Evolutionary conservation across 768 basidiomycete species (phyloP), one percentile per base, ranked within the genome.

Genomic region (Tricholoma flavovirens): DNA sequence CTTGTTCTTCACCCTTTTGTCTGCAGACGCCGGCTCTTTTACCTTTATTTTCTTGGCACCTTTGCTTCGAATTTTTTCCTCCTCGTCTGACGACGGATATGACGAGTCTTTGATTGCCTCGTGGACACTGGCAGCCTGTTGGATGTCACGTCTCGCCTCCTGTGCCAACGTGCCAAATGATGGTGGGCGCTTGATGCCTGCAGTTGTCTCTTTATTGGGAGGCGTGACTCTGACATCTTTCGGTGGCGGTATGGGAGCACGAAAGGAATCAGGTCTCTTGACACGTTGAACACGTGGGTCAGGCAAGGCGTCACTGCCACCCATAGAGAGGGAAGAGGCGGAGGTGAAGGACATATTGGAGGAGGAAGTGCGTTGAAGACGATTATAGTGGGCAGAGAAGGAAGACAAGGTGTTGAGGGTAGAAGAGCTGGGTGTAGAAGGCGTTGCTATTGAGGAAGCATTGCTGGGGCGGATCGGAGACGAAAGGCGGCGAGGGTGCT

Each of bases 61-160:
- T 59, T 75, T 75, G 38, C 75, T 77, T 35, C 87, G 79, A 21
- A 77, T 62, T 67, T 83, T 84, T 71, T 90, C 87, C 64, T 90
- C 88, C 60, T 90, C 88, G 63, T 90, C 88, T 17, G 85, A 87
- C 11, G 88, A 87, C 21, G 81, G 72, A 65, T 72, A 76, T 45
- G 76, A 73, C 19, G 68, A 68, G 29, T 69, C 62, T 54, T 72
- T 67, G 48, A 73, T 59, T 64, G 70, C 66, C 64, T 77, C 67
- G 45, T 60, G 67, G 54, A 46, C 17, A 1, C 32, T 32, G 17
- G 49, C 55, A 29, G 61, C 35, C 14, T 59, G 54, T 19, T 55
- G 60, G 0, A 58, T 60, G 30, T 61, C 62, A 50, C 64, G 63
- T 49, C 48, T 60, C 56, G 60, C 60, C 30, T 69, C 70, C 51